Percentiles rank a stretch among this genome's conserved stretches.
Conservation (phyloP, 2,329 filamentous ascomycete genomes). For the Ophiosphaerella narmari region DNA sequence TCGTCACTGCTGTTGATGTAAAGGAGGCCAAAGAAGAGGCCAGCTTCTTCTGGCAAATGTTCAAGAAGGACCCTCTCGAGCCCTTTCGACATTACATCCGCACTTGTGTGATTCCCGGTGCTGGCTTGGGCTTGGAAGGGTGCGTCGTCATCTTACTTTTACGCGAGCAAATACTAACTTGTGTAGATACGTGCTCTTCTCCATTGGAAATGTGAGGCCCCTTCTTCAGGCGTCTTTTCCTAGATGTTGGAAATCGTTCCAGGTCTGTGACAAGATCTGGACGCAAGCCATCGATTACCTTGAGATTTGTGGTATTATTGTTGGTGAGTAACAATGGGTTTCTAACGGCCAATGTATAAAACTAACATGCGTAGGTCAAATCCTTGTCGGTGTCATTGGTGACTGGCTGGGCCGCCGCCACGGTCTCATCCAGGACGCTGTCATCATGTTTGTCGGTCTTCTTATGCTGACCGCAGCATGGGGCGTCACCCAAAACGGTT, state of each 20-base stretch:
- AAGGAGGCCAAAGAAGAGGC: conserved; percentile 73
- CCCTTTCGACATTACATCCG: conserved; percentile 85
- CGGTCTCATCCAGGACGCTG: conserved; percentile 93
- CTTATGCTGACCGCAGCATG: conserved; percentile 90
- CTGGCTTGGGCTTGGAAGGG: conserved; percentile 87
- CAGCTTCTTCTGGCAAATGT: conserved; percentile 71
- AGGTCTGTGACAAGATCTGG: conserved; percentile 79
- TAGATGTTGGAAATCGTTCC: conserved; percentile 71
- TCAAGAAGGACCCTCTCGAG: conserved; percentile 83
- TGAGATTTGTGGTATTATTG: conserved; percentile 92
- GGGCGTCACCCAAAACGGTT: conserved; percentile 85
- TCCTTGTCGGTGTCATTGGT: conserved; percentile 79
- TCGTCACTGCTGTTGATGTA: conserved; percentile 75
- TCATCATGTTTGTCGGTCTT: conserved; percentile 92
- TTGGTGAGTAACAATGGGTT: conserved; percentile 56
- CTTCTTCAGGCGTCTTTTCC: conserved; percentile 78
- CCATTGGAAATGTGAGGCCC: conserved; percentile 88
- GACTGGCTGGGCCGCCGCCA: conserved; percentile 87
- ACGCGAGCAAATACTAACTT: conserved; percentile 4
- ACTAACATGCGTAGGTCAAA: conserved; percentile 57
- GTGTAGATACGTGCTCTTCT: conserved; percentile 86
- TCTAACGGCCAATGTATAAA: not conserved
- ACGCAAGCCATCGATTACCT: conserved; percentile 84
- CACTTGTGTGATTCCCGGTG: conserved; percentile 90
- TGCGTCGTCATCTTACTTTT: conserved; percentile 4